Evolutionary conservation across 2,329 filamentous ascomycete genomes (phyloP), one percentile per base, ranked within the genome.

Genomic region (Scopulariopsis brevicaulis): DNA sequence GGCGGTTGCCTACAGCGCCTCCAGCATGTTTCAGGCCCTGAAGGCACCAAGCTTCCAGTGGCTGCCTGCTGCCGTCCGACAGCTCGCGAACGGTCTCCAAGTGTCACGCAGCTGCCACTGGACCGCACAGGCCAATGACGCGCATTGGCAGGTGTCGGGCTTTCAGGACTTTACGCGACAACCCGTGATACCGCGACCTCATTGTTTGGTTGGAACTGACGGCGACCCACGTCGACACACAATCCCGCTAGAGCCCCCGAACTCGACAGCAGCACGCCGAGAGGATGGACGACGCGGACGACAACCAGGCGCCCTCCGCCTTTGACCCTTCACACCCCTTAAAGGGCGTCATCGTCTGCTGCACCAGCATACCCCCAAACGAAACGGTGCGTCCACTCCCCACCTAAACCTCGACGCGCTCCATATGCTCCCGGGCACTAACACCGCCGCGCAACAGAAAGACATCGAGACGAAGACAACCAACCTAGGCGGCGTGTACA

Each of bases 401-500:
- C 57, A 37, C 24, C 40, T 20, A 34, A 32, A 24, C 12, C 54
- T 50, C 20, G 20, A 24, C 20, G 24, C 46, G 3, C 37, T 40
- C 18, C 18, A 14, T 5, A 14, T 40, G 37, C 37, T 15, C 37
- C 46, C 46, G 22, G n/a, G n/a, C 46, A 50, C 58, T 63, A 40
- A 55, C 20, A 43, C 57, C 22, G 53, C 22, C 52, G 25, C 25
- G 18, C 50, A 28, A 18, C 37, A 81, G 78, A 72, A 73, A 51
- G 76, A 83, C 57, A 77, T 90, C 54, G 82, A 81, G 18, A 72
- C 77, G 54, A 82, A 84, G 60, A 88, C 89, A 20, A 72, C 77
- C 62, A 84, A 96, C 68, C 90, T 99, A 77, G 94, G 94, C 63
- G 94, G 92, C 55, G 72, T 81, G 60, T 89, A 96, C 77, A 91